These are phyloP conservation scores for Omphalotus guepiniiformis DNA, from an alignment of 768 basidiomycete species.

Conservation along the genomic window DNA sequence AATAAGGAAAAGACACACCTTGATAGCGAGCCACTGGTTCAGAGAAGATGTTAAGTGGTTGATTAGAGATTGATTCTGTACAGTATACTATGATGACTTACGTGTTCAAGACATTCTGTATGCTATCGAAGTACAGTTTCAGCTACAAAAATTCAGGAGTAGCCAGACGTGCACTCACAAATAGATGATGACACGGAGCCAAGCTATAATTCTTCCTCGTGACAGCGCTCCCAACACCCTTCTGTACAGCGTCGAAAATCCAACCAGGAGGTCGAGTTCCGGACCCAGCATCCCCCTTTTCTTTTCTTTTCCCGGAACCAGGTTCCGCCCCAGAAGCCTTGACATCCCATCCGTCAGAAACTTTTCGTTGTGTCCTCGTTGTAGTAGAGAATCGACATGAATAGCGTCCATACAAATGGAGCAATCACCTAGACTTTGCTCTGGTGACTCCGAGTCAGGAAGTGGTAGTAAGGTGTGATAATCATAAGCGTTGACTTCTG, in stretches of 20 bases:
- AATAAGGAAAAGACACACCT: constrained; percentile 36
- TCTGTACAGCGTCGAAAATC: constrained; percentile 22
- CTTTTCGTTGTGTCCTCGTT: constrained; percentile 2
- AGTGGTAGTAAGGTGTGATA: constrained; percentile 80
- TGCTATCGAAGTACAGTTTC: constrained; percentile 45
- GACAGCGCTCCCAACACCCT: constrained; percentile 37
- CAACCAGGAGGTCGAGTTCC: constrained; percentile 21
- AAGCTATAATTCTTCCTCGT: constrained; percentile 72
- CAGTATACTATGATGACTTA: constrained; percentile 29
- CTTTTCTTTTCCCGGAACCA: neutral
- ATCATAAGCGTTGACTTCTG: constrained; percentile 61
- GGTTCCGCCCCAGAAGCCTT: constrained; percentile 16
- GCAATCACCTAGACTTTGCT: constrained; percentile 79
- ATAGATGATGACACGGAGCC: constrained; percentile 86
- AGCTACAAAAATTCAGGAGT: constrained; percentile 1
- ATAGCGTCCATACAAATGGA: constrained; percentile 94
- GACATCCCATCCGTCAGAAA: constrained; percentile 1
- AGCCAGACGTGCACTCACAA: constrained; percentile 46
- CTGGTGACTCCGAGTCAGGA: constrained; percentile 70
- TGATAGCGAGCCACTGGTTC: constrained; percentile 68
- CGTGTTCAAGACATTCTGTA: constrained; percentile 81
- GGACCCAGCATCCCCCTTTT: constrained; percentile 15
- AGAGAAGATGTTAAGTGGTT: neutral
- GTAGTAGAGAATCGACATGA: constrained; percentile 40
- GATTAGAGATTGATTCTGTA: too few relatives aligned